Conservation (phyloP, 306 rosid species). For the Pyrus communis region DNA sequence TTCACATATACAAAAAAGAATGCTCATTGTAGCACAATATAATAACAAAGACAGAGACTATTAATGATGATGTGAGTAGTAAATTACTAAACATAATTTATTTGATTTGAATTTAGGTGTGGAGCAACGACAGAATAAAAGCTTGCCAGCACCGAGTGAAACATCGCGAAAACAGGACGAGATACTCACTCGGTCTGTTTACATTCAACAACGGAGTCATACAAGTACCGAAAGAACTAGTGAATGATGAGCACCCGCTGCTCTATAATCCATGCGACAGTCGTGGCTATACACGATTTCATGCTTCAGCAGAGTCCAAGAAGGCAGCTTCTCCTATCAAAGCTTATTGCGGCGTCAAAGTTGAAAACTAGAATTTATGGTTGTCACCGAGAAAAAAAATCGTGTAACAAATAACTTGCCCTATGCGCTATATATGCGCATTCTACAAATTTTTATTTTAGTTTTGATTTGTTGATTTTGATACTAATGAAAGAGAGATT, state of each 20-base stretch:
- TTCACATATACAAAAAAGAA: background rate
- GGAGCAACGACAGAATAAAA: constrained; percentile 8
- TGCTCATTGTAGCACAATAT: background rate
- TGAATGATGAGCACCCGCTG: background rate
- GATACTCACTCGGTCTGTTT: background rate
- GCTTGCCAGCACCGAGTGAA: background rate
- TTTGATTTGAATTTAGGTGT: background rate
- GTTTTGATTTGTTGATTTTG: no score
- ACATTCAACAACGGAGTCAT: background rate
- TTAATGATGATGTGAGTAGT: background rate
- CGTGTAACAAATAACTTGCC: no score
- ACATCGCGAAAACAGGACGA: background rate
- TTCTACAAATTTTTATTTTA: no score
- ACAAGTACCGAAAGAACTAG: background rate
- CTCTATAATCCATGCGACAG: background rate
- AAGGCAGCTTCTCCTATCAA: background rate
- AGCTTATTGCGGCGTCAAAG: background rate
- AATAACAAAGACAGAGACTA: background rate
- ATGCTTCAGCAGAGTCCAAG: background rate
- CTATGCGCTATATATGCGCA: no score
- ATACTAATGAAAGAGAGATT: no score
- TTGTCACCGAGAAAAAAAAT: no score
- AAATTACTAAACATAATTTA: no score
- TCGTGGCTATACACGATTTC: background rate
- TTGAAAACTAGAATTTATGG: no score